Conservation (phyloP, 257 asterid genomes). For the Solanum pinnatisectum region DNA sequence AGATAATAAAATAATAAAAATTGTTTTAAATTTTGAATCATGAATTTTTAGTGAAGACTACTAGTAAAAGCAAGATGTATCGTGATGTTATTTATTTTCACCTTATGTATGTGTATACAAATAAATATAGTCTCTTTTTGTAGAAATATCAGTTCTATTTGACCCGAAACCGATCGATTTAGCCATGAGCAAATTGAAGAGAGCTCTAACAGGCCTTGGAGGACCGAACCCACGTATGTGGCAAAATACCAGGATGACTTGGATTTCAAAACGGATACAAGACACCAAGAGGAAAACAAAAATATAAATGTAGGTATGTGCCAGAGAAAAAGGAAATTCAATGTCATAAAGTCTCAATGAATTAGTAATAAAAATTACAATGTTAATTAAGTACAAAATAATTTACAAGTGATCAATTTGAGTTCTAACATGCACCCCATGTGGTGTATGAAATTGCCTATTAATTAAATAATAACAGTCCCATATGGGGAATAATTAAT, state of each 20-base stretch:
- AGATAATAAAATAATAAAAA: not conserved
- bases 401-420: not conserved
- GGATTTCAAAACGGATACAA: not conserved
- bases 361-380: not conserved
- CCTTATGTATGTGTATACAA: not conserved
- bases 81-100: not conserved
- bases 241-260: too few relatives aligned
- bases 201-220: too few relatives aligned
- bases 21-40: not conserved
- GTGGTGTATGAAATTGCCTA: not conserved
- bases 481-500: not conserved
- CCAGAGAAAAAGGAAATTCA: not conserved
- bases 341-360: not conserved
- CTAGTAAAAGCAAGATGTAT: not conserved
- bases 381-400: not conserved
- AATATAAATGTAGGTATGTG: not conserved
- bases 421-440: not conserved
- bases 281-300: not conserved
- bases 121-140: not conserved
- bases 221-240: too few relatives aligned
- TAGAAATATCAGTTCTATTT: not conserved
- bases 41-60: not conserved
- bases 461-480: not conserved
- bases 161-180: too few relatives aligned
- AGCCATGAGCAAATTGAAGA: too few relatives aligned